Percentiles rank a stretch among this genome's conserved stretches.
These are phyloP conservation scores for Salix dunnii DNA, from an alignment of 345 rosid genomes.

Conservation along the genomic window DNA sequence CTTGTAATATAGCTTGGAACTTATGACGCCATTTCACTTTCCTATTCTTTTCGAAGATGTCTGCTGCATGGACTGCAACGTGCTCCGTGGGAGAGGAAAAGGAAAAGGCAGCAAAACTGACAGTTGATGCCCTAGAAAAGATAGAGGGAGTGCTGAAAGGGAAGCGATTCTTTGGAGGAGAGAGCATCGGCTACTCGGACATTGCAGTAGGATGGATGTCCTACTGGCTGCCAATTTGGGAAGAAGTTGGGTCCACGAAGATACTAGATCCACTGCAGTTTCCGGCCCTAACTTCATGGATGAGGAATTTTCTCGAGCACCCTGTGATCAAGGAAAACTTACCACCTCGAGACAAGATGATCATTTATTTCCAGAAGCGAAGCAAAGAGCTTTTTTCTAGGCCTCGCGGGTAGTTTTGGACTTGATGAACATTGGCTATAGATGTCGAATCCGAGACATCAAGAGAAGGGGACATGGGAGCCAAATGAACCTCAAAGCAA, in stretches of 20 bases:
- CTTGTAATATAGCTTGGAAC: not conserved
- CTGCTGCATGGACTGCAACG: slow-evolving; percentile 8
- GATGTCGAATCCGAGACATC: no score
- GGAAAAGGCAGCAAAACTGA: slow-evolving; percentile 6
- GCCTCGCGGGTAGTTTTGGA: not conserved
- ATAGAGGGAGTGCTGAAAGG: slow-evolving; percentile 30
- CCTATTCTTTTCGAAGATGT: not conserved
- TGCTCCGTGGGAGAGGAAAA: slow-evolving; percentile 21
- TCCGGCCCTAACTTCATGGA: slow-evolving; percentile 32
- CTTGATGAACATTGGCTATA: not conserved
- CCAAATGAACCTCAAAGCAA: no score
- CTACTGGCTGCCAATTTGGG: slow-evolving; percentile 29
- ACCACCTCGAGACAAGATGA: slow-evolving; percentile 30
- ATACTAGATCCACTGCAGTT: slow-evolving; percentile 16
- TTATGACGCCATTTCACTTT: not conserved
- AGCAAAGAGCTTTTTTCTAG: not conserved
- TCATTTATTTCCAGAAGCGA: slow-evolving; percentile 13
- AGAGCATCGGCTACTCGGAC: slow-evolving; percentile 36
- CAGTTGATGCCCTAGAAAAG: slow-evolving; percentile 27
- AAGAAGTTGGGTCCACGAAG: slow-evolving; percentile 26
- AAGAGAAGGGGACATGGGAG: no score
- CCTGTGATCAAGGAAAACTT: slow-evolving; percentile 25
- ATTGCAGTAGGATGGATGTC: slow-evolving; percentile 29
- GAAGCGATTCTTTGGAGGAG: slow-evolving; percentile 30
- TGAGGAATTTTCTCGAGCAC: slow-evolving; percentile 19